A percentile compares a stretch with the other conserved stretches of the same genome.
These are phyloP conservation scores for Verbena officinalis DNA, from an alignment of 257 asterid species.

Conservation along the genomic window DNA sequence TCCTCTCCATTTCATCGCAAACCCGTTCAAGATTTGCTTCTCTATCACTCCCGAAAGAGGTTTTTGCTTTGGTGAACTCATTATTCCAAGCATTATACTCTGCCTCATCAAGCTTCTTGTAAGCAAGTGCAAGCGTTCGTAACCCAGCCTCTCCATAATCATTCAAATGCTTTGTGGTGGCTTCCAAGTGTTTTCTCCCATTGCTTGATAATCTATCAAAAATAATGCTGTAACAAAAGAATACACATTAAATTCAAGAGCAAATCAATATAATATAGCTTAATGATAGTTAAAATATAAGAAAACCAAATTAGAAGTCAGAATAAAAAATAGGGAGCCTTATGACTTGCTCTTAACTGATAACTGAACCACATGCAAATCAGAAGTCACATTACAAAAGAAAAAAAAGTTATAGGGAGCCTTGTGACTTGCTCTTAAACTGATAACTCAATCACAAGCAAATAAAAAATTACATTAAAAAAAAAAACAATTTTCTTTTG, in stretches of 20 bases:
- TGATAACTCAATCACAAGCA: background rate
- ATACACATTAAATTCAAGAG: constrained; percentile 31
- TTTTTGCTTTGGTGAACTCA: constrained; percentile 78
- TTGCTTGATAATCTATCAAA: constrained; percentile 80
- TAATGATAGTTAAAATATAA: constrained; percentile 5
- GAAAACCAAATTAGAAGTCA: background rate
- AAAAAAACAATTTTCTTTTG: background rate
- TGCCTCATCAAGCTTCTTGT: constrained; percentile 77
- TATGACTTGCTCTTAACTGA: constrained; percentile 1
- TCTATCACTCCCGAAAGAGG: constrained; percentile 78
- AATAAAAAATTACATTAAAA: background rate
- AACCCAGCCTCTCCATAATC: constrained; percentile 97
- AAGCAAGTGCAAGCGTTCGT: constrained; percentile 93
- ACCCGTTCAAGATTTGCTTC: constrained; percentile 81
- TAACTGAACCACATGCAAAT: background rate
- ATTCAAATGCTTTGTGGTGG: constrained; percentile 79
- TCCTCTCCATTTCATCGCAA: constrained; percentile 91
- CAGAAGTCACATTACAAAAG: background rate
- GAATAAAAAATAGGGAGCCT: background rate
- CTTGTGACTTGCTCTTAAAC: constrained; percentile 4
- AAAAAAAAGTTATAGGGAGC: background rate
- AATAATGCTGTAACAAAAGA: constrained; percentile 71
- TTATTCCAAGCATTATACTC: constrained; percentile 89
- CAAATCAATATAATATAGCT: constrained; percentile 7
- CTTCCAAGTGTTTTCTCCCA: constrained; percentile 72